phyloP scores from a whole-genome alignment of 371 early-diverging fungal species.

The Blastocladiella emersonii region DNA sequence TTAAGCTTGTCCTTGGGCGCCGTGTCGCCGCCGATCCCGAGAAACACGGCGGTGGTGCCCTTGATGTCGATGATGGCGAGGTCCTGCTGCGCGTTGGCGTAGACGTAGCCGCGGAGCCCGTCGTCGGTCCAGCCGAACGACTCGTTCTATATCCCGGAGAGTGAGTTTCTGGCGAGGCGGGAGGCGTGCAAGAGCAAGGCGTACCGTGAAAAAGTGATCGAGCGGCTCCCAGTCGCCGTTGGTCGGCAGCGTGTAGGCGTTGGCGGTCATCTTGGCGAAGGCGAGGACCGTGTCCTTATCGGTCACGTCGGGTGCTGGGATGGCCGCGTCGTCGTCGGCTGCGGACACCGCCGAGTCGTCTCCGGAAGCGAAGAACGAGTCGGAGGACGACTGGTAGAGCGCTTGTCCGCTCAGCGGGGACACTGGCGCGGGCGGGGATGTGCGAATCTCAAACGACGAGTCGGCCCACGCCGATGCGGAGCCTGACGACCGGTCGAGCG shows the following conservation, averaged over 20 bases:
- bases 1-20: conserved; percentile 68
- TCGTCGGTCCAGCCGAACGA: conserved; percentile 78
- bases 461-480: no score
- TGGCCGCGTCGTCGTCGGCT: no score
- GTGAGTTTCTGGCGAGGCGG: not conserved
- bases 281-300: conserved; percentile 50
- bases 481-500: no score
- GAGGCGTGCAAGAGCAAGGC: not conserved
- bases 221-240: not conserved
- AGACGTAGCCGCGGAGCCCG: conserved; percentile 86
- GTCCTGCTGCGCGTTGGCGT: conserved; percentile 45
- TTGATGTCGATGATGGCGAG: conserved; percentile 72
- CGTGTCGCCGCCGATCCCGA: conserved; percentile 60
- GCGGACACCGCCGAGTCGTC: no score
- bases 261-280: conserved; percentile 60
- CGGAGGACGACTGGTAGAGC: no score
- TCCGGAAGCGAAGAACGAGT: no score
- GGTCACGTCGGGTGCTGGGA: conserved; percentile 51
- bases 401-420: no score
- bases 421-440: no score
- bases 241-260: conserved; percentile 48
- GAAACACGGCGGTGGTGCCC: conserved; percentile 70
- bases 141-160: conserved; percentile 28
- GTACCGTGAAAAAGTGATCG: not conserved
- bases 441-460: no score